Evolutionary conservation across 2,329 filamentous ascomycete genomes (phyloP).

Genomic region (Claviceps monticola): DNA sequence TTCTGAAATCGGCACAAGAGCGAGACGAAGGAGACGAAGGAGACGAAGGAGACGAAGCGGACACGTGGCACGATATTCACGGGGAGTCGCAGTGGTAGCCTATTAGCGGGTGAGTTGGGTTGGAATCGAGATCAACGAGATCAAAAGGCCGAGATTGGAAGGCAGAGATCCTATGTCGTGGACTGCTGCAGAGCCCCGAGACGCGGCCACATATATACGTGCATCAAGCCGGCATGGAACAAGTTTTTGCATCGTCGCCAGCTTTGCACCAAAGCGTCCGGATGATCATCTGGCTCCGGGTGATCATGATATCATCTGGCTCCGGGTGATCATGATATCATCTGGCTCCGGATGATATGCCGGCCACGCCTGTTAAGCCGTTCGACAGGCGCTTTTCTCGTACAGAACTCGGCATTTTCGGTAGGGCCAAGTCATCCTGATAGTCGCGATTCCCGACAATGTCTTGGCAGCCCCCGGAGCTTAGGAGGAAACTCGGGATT

Average conservation of each 20-base stretch:
- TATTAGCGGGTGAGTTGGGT: not conserved
- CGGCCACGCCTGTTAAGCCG: not conserved
- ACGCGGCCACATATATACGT: not conserved
- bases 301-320: too few relatives aligned
- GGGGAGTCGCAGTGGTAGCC: not conserved
- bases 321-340: not conserved
- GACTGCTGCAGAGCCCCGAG: not conserved
- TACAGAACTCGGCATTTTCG: slow-evolving; percentile 6
- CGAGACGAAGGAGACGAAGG: not conserved
- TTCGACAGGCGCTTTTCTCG: not conserved
- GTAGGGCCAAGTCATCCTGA: not conserved
- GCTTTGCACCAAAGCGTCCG: not conserved
- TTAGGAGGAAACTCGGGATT: slow-evolving; percentile 9
- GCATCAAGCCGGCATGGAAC: not conserved
- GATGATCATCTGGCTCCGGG: not conserved
- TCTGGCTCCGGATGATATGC: not conserved
- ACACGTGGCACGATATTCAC: not conserved
- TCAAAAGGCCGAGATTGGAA: not conserved
- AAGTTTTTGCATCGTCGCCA: not conserved
- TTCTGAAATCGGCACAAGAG: not conserved
- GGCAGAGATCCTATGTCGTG: not conserved
- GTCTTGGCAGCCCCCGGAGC: not conserved
- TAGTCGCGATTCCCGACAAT: not conserved
- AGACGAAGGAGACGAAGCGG: not conserved
- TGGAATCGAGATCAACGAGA: not conserved